A percentile compares a stretch with the other conserved stretches of the same genome.
phyloP scores from a whole-genome alignment of 306 rosid genomes.

The Prunus dulcis region DNA sequence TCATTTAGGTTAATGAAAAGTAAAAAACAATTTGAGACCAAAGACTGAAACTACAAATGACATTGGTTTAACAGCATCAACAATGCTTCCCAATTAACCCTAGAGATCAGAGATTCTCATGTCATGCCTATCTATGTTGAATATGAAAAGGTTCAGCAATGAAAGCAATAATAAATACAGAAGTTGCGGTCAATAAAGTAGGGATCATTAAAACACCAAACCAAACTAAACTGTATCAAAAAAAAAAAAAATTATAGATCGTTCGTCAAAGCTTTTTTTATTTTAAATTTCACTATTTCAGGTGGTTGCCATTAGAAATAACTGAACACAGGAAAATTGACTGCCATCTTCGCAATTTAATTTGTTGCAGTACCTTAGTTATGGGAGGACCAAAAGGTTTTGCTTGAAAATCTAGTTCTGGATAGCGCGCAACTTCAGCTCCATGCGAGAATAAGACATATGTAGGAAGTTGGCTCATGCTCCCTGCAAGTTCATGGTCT shows the following conservation, averaged over 20 bases:
- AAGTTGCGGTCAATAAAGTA: too few relatives aligned
- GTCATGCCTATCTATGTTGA: background rate
- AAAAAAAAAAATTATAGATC: too few relatives aligned
- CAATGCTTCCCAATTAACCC: background rate
- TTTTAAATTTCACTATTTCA: too few relatives aligned
- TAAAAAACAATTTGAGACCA: background rate
- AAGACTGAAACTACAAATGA: background rate
- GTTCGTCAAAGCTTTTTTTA: too few relatives aligned
- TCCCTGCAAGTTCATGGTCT: slow-evolving; percentile 43
- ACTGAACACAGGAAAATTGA: background rate
- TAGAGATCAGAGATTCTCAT: background rate
- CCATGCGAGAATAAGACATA: slow-evolving; percentile 83
- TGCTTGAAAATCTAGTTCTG: slow-evolving; percentile 56
- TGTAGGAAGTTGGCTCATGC: slow-evolving; percentile 86
- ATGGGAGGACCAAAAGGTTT: slow-evolving; percentile 51
- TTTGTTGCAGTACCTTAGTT: slow-evolving; percentile 49
- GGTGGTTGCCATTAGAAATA: background rate
- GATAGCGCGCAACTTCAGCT: slow-evolving; percentile 69
- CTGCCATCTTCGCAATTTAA: background rate
- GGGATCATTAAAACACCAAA: too few relatives aligned
- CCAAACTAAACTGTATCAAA: too few relatives aligned
- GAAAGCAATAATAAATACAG: too few relatives aligned
- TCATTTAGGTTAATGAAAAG: background rate
- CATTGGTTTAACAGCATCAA: background rate
- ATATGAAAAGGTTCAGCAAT: background rate